Evolutionary conservation across 345 rosid species (phyloP), one percentile per base, ranked within the genome.

Genomic region (Euclidium syriacum): DNA sequence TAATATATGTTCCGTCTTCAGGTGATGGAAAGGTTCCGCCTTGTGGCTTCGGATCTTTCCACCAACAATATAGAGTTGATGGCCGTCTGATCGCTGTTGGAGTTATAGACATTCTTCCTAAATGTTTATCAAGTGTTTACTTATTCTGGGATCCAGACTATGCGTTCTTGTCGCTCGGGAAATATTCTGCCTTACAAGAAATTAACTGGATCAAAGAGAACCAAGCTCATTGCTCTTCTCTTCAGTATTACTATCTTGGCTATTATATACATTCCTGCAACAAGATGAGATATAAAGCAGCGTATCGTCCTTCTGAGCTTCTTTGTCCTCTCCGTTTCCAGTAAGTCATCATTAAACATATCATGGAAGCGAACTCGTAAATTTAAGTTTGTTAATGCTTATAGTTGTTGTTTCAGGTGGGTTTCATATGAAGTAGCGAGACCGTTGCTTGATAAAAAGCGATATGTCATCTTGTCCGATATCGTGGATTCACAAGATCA

Each of bases 251-350:
- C 76, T 94, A 94, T 80, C 90, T 94, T 64, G 99, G 99, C 49
- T 94, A 94, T 73, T 94, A 94, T 70, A 86, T 94, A 74, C 97
- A 90, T 65, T 94, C 99, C 23, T 94, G 99, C 80, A 74, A 56
- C 75, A 94, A 94, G 78, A 94, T 94, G 99, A 90, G 92, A 83
- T 94, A 94, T 75, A 94, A 94, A 81, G 95, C 97, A 30, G 91
- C 90, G 5, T 94, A 94, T 79, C 41, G 60, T 62, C 99, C 99
- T 18, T 87, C 97, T 35, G 95, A 90, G 81, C 96, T 94, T 72
- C 90, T 94, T 9, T 94, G 99, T 48, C 99, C 97, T 53, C 96
- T 79, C 69, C 97, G 83, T 50, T 84, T 84, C 72, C 76, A 75
- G 99, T 94, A 84, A 73, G 97, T 81, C 63, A 12, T 18, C 52